Evolutionary conservation across 2,329 filamentous ascomycete genomes (phyloP).

Genomic region (Xylaria sp.): DNA sequence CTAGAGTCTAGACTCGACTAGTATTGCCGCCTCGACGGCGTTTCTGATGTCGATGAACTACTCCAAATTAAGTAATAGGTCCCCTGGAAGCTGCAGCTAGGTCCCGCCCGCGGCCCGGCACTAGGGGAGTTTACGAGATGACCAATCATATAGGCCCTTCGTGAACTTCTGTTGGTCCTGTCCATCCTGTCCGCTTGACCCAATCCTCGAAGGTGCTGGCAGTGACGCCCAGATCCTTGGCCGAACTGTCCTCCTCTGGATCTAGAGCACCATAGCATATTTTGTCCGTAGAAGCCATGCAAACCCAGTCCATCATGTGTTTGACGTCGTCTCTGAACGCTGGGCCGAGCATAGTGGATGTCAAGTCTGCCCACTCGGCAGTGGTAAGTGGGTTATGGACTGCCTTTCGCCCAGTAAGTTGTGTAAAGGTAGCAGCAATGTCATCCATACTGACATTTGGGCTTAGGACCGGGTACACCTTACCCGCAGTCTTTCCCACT

Average conservation of each 20-base stretch:
- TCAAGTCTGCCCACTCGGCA: conserved; percentile 29
- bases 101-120: conserved; percentile 9
- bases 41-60: conserved; percentile 1
- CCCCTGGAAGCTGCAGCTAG: conserved; percentile 24
- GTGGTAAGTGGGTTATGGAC: conserved; percentile 21
- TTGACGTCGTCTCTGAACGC: conserved; percentile 29
- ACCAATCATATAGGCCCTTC: conserved; percentile 11
- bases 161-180: conserved; percentile 25
- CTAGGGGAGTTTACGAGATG: conserved; percentile 7
- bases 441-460: conserved; percentile 23
- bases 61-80: conserved; percentile 31
- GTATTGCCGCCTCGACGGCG: neutral
- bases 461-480: conserved; percentile 26
- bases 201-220: conserved; percentile 32
- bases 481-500: conserved; percentile 26
- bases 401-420: conserved; percentile 28
- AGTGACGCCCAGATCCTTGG: conserved; percentile 29
- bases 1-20: conserved; percentile 1
- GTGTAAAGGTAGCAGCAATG: conserved; percentile 29
- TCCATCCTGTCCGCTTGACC: conserved; percentile 31
- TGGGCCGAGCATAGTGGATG: conserved; percentile 24
- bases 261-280: conserved; percentile 30
- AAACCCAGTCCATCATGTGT: conserved; percentile 31
- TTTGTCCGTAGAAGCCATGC: conserved; percentile 24
- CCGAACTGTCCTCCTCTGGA: conserved; percentile 30